Percentiles rank a stretch among this genome's conserved stretches.
Evolutionary conservation across 257 asterid species (phyloP).

Genomic region (Solanum neorickii): DNA sequence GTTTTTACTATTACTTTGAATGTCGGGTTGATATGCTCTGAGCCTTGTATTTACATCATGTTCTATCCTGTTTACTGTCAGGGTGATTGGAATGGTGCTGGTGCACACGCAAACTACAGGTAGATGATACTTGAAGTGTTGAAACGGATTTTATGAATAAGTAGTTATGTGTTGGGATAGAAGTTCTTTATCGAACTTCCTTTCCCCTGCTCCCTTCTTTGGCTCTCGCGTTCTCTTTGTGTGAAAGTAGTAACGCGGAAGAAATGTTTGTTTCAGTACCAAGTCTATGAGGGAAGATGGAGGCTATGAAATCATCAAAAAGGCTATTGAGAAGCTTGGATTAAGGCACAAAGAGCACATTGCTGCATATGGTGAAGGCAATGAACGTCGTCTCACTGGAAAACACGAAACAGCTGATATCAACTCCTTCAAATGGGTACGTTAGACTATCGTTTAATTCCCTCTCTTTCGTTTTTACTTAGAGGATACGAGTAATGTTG

Average conservation of each 20-base stretch:
- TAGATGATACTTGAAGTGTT: background rate
- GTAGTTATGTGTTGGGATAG: background rate
- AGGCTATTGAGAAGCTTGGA: conserved; percentile 74
- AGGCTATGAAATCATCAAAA: conserved; percentile 66
- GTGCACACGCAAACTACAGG: conserved; percentile 94
- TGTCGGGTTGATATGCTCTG: background rate
- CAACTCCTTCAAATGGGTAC: conserved; percentile 71
- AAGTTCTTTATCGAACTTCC: background rate
- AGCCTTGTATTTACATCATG: background rate
- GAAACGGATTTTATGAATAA: background rate
- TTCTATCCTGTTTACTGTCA: background rate
- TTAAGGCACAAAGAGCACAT: conserved; percentile 81
- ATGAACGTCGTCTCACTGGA: conserved; percentile 92
- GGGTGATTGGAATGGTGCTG: conserved; percentile 99
- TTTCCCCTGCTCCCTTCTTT: background rate
- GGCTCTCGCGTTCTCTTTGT: background rate
- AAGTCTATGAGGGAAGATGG: conserved; percentile 79
- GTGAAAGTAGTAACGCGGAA: background rate
- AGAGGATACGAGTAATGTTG: background rate
- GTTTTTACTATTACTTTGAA: background rate
- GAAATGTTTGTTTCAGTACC: conserved; percentile 44
- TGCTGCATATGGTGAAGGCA: conserved; percentile 94
- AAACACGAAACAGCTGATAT: conserved; percentile 80
- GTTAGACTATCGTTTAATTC: background rate
- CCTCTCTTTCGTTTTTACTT: background rate